Evolutionary conservation across 352 stramenopile genomes (phyloP), one percentile per base, ranked within the genome.

Genomic region (Globisporangium heterothallicum): DNA sequence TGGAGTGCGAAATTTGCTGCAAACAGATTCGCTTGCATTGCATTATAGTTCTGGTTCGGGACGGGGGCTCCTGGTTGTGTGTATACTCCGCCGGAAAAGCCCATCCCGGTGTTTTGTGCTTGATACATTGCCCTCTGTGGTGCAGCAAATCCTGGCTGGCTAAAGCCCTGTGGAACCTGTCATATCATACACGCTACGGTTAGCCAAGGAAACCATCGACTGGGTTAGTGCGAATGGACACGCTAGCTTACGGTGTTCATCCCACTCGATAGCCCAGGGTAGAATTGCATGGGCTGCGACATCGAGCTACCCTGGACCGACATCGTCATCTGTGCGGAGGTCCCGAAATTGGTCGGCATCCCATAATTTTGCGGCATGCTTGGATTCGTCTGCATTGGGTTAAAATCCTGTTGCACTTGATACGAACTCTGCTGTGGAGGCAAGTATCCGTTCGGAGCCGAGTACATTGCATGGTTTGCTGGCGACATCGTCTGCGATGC

Each of bases 321-420:
- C 55, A 62, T 62, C n/a, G 19, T 42, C 49, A 62, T 56, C 18
- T 56, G 55, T 8, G 26, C 19, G 4, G 40, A 13, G 2, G 34
- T 35, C 3, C 47, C 41, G 38, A 55, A 62, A 13, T 22, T 50
- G 19, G 57, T 66, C 0, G 78, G 59, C 18, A 84, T 53, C 14
- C 65, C 74, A 36, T 90, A 90, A 48, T 73, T 82, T 12, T 64
- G 66, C 19, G 75, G 57, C 19, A 83, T 53, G 3, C 49, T 55
- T 48, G 80, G 66, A 26, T 64, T 77, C 42, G 61, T 58, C 29
- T 71, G 68, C 59, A 89, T 66, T 18, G 66, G 43, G 25, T 74
- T 54, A 45, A 54, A 89, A n/a, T 62, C 56, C 8, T 61, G 58
- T 7, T 68, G 55, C 3, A 70, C 68, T 19, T 70, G 63, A 18